Percentiles rank a stretch among this genome's conserved stretches.
Conservation (phyloP, 768 basidiomycete species). For the Calvatia gigantea region DNA sequence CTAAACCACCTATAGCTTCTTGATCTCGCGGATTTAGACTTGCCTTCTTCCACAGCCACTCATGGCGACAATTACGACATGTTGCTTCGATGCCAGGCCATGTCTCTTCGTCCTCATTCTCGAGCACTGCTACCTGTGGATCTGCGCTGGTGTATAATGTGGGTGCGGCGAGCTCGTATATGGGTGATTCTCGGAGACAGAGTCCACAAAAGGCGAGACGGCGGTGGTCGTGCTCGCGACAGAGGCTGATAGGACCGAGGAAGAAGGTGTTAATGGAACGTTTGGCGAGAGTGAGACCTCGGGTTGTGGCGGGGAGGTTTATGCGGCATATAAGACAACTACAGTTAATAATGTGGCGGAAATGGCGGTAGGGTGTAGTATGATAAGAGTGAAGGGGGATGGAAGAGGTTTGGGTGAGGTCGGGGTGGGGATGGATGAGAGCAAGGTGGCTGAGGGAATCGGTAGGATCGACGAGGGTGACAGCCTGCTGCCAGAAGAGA, state of each 20-base stretch:
- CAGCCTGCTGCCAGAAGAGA: constrained; percentile 67
- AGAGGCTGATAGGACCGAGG: constrained; percentile 47
- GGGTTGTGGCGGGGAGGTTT: constrained; percentile 49
- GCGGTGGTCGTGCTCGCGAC: constrained; percentile 62
- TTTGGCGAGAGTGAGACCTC: constrained; percentile 52
- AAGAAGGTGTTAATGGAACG: constrained; percentile 34
- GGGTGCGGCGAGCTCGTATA: constrained; percentile 27
- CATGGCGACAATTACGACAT: constrained; percentile 61
- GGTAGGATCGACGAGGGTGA: constrained; percentile 57
- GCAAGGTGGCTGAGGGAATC: constrained; percentile 50
- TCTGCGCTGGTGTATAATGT: constrained; percentile 15
- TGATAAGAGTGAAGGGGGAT: constrained; percentile 30
- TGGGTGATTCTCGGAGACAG: constrained; percentile 63
- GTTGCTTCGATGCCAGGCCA: constrained; percentile 67
- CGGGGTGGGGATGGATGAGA: constrained; percentile 38
- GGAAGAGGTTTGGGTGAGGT: constrained; percentile 30
- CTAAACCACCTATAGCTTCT: constrained; percentile 52
- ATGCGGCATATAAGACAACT: constrained; percentile 70
- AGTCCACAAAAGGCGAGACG: constrained; percentile 55
- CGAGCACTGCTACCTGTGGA: constrained; percentile 42
- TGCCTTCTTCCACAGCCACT: constrained; percentile 65
- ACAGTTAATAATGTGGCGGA: constrained; percentile 49
- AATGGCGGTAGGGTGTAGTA: constrained; percentile 55
- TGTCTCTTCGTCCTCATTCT: constrained; percentile 71
- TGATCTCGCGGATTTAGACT: constrained; percentile 43